A percentile compares a stretch with the other conserved stretches of the same genome.
phyloP scores from a whole-genome alignment of 2,329 filamentous ascomycete genomes.

The Didymella pinodella region DNA sequence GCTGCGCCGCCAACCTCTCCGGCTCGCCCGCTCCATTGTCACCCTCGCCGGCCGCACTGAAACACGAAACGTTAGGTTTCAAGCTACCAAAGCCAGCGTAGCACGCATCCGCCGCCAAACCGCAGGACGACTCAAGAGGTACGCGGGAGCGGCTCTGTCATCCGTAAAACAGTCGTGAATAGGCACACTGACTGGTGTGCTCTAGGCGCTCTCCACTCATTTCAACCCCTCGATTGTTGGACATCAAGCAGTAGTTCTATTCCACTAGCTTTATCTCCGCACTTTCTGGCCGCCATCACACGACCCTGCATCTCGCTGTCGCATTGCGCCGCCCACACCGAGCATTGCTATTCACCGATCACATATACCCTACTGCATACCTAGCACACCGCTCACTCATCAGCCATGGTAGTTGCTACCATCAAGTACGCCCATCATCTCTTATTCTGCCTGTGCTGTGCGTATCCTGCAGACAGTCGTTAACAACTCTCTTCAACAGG shows the following conservation, averaged over 20 bases:
- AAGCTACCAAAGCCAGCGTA: constrained; percentile 44
- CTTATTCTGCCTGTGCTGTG: background rate
- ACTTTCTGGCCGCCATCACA: constrained; percentile 28
- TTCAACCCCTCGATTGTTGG: constrained; percentile 51
- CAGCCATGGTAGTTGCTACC: constrained; percentile 52
- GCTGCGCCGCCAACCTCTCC: constrained; percentile 23
- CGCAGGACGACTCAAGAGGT: constrained; percentile 43
- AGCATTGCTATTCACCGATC: constrained; percentile 14
- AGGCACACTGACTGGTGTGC: constrained; percentile 39
- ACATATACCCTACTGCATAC: constrained; percentile 8
- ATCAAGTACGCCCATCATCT: constrained; percentile 50
- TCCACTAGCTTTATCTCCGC: constrained; percentile 35
- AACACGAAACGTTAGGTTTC: constrained; percentile 52
- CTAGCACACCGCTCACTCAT: constrained; percentile 6
- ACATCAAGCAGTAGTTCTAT: constrained; percentile 37
- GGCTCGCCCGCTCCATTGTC: constrained; percentile 36
- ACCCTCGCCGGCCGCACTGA: constrained; percentile 37
- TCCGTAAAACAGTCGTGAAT: constrained; percentile 30
- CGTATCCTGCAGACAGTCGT: constrained; percentile 5
- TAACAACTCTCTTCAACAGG: constrained; percentile 59
- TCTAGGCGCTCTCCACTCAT: constrained; percentile 42
- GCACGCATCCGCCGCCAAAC: constrained; percentile 46
- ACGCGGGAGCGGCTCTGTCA: constrained; percentile 35
- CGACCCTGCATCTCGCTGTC: constrained; percentile 23
- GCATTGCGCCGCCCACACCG: constrained; percentile 19